Conservation (phyloP, 441 rosid species). For the Syzygium malaccense region DNA sequence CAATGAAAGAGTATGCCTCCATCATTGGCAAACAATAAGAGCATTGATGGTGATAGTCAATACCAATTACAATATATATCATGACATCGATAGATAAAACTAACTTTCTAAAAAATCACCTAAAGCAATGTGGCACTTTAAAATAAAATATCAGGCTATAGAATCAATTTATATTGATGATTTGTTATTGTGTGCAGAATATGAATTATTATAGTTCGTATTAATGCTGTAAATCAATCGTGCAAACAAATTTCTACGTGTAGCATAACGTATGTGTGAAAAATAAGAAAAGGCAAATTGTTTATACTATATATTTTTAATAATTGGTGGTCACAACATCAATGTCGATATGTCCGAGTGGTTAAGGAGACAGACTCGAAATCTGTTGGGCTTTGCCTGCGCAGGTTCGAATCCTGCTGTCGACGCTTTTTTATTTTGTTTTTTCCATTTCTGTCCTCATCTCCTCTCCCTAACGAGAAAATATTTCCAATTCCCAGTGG, state of each 20-base stretch:
- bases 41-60: constrained; percentile 25
- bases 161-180: background rate
- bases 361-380: constrained; percentile 29
- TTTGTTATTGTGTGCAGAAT: background rate
- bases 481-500: too few species aligned
- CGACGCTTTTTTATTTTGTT: background rate
- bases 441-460: background rate
- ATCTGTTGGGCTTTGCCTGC: constrained; percentile 51
- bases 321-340: rapidly evolving
- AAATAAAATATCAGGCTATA: rapidly evolving
- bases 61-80: background rate
- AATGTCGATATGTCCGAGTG: constrained; percentile 24
- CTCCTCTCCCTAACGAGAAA: background rate
- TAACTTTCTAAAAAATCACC: background rate
- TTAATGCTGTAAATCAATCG: background rate
- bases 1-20: constrained; percentile 42
- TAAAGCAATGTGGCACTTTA: background rate
- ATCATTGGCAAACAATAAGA: constrained; percentile 15
- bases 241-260: background rate
- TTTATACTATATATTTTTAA: rapidly evolving
- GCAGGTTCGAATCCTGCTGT: constrained; percentile 62
- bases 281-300: rapidly evolving
- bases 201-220: background rate
- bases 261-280: rapidly evolving
- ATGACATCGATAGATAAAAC: rapidly evolving